These are phyloP conservation scores for Camellia oleifera DNA, from an alignment of 179 eudicot species.

Conservation along the genomic window DNA sequence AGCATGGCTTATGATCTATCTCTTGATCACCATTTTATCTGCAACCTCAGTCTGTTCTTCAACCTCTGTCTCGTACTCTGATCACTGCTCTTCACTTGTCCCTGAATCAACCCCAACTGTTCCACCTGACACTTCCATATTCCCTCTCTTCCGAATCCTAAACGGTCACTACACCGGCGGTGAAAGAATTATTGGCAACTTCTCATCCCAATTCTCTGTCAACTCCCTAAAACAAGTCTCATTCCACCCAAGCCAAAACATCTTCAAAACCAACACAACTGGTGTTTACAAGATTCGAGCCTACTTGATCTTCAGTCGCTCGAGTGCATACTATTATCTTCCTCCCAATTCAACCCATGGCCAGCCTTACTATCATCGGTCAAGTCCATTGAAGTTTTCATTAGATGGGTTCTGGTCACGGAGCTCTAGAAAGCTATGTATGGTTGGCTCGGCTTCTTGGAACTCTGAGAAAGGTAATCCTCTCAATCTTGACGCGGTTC, in stretches of 20 bases:
- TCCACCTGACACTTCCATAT: background rate
- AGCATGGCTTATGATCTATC: too few species aligned
- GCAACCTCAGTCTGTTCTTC: background rate
- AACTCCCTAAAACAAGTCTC: background rate
- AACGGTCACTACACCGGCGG: constrained; percentile 25
- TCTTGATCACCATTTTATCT: too few species aligned
- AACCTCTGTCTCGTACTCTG: constrained; percentile 14
- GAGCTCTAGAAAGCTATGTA: constrained; percentile 27
- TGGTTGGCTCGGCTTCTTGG: constrained; percentile 33
- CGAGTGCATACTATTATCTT: background rate
- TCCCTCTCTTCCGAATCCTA: background rate
- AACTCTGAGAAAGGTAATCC: constrained; percentile 9
- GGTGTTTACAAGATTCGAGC: constrained; percentile 19
- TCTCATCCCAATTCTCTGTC: background rate
- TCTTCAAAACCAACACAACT: background rate
- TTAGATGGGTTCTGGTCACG: constrained; percentile 36
- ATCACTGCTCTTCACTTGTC: constrained; percentile 30
- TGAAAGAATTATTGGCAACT: constrained; percentile 16
- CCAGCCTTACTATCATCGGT: background rate
- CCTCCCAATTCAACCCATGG: background rate
- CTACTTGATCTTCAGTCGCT: background rate
- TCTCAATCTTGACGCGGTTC: constrained; percentile 23
- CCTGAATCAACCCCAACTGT: constrained; percentile 24
- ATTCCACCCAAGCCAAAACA: background rate
- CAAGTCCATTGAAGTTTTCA: constrained; percentile 7